Evolutionary conservation across 441 rosid species (phyloP).

Genomic region (Geranium incanum): DNA sequence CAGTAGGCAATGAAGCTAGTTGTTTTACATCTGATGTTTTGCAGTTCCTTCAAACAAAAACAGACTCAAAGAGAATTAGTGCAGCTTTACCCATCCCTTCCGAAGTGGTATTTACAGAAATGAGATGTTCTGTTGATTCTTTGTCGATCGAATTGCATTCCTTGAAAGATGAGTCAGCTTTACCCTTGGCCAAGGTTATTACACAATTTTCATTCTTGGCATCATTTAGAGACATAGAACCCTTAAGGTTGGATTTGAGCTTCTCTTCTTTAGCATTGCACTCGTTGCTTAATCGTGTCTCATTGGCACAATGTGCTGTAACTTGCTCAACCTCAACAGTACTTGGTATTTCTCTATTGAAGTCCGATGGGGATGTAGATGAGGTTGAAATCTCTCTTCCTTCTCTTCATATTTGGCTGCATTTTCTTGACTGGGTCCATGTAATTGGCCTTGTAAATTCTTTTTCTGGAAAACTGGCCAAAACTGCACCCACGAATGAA

Average conservation of each 20-base stretch:
- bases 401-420: slow-evolving; percentile 70
- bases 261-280: slow-evolving; percentile 48
- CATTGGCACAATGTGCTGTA: slow-evolving; percentile 51
- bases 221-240: slow-evolving; percentile 49
- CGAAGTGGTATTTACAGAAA: slow-evolving; percentile 32
- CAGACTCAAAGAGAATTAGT: slow-evolving; percentile 32
- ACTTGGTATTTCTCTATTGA: slow-evolving; percentile 40
- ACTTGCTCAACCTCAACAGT: slow-evolving; percentile 39
- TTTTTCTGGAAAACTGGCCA: slow-evolving; percentile 34
- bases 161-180: slow-evolving; percentile 29
- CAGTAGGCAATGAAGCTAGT: slow-evolving; percentile 49
- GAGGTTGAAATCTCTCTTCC: slow-evolving; percentile 59
- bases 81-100: slow-evolving; percentile 33
- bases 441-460: slow-evolving; percentile 40
- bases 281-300: slow-evolving; percentile 46
- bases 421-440: slow-evolving; percentile 51
- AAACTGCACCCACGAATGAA: slow-evolving; percentile 21
- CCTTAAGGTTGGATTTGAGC: slow-evolving; percentile 35
- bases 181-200: slow-evolving; percentile 53
- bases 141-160: slow-evolving; percentile 37
- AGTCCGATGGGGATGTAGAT: slow-evolving; percentile 32
- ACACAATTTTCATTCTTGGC: slow-evolving; percentile 49
- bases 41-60: slow-evolving; percentile 51
- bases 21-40: slow-evolving; percentile 49
- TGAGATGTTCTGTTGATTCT: slow-evolving; percentile 46